Conservation (phyloP, 2,329 filamentous ascomycete species). For the Teratosphaeria zuluensis region DNA sequence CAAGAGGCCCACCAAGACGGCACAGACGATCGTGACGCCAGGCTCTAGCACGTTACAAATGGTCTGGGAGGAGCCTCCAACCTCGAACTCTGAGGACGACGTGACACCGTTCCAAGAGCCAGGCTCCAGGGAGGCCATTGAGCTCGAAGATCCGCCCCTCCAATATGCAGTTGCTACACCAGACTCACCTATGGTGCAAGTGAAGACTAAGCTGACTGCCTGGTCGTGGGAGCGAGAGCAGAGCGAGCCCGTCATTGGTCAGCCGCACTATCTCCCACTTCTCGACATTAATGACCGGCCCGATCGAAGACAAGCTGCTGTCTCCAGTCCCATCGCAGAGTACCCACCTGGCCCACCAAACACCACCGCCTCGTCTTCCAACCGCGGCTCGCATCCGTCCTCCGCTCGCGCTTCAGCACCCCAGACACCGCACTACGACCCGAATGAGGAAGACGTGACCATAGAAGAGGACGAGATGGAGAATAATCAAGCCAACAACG, state of each 20-base stretch:
- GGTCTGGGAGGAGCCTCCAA: constrained; percentile 15
- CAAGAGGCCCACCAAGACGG: constrained; percentile 8
- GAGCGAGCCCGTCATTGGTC: constrained; percentile 3
- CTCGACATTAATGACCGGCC: constrained; percentile 5
- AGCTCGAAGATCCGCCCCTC: constrained; percentile 1
- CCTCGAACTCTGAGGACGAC: constrained; percentile 7
- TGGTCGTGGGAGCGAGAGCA: constrained; percentile 17
- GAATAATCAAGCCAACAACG: not conserved
- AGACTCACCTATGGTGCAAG: constrained; percentile 11
- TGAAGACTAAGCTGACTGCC: constrained; percentile 16
- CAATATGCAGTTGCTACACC: not conserved
- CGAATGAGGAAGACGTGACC: not conserved
- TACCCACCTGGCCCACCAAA: constrained; percentile 17
- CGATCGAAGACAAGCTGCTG: not conserved
- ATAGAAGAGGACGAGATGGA: not conserved
- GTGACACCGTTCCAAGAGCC: constrained; percentile 2
- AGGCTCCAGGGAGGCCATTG: not conserved
- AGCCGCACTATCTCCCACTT: constrained; percentile 7
- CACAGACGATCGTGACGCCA: constrained; percentile 14
- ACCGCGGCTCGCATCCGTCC: constrained; percentile 8
- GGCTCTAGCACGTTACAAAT: constrained; percentile 16
- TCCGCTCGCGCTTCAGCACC: constrained; percentile 1
- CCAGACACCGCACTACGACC: constrained; percentile 5
- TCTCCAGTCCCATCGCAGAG: constrained; percentile 1
- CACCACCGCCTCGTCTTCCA: constrained; percentile 13